Evolutionary conservation across 2,329 filamentous ascomycete species (phyloP).

Genomic region (Apiospora marii): DNA sequence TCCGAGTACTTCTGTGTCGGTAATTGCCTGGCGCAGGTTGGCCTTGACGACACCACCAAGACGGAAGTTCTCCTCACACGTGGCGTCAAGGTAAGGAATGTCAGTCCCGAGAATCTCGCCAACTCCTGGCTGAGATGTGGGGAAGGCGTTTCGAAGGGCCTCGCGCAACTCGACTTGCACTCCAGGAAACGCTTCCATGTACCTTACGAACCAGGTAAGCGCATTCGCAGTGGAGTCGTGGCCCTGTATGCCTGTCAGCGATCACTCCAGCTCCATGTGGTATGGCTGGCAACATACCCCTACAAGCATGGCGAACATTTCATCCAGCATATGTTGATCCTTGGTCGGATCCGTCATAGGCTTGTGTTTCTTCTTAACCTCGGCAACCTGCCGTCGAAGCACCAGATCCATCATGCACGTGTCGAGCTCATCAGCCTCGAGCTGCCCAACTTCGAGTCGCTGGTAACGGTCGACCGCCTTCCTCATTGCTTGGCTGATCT

Average conservation of each 20-base stretch:
- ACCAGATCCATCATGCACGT: background rate
- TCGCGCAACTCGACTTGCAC: too few relatives aligned
- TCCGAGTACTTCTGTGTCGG: background rate
- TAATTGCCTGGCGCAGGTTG: background rate
- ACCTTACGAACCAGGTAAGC: too few relatives aligned
- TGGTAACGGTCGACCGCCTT: background rate
- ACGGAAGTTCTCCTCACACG: background rate
- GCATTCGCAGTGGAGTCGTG: too few relatives aligned
- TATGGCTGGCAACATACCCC: background rate
- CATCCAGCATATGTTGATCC: constrained; percentile 21
- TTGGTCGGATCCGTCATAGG: constrained; percentile 16
- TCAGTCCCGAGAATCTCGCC: too few relatives aligned
- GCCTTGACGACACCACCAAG: background rate
- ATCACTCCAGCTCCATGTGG: too few relatives aligned
- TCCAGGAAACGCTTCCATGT: too few relatives aligned
- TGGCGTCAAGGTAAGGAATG: background rate
- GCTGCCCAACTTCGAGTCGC: background rate
- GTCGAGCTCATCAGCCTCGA: background rate
- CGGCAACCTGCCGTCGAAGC: background rate
- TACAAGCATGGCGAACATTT: constrained; percentile 21
- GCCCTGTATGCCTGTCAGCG: too few relatives aligned
- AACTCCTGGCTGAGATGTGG: too few relatives aligned
- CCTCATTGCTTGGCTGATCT: background rate
- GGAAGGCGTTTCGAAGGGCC: too few relatives aligned
- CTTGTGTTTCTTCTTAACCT: background rate